phyloP scores from a whole-genome alignment of 2,329 filamentous ascomycete species.

The Scedosporium boydii region DNA sequence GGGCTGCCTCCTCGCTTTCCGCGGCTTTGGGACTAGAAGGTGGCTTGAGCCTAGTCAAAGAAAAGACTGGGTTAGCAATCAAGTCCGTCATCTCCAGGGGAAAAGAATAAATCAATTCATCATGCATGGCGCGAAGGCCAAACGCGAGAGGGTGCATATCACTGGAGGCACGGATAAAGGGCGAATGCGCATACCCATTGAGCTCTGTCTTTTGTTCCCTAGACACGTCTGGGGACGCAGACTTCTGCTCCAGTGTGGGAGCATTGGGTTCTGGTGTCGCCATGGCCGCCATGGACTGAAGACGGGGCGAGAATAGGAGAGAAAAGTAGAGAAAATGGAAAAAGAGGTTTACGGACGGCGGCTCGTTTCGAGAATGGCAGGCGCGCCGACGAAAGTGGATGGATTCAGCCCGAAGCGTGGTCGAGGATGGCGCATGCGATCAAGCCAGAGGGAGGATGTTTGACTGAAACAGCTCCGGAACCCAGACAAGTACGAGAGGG shows the following conservation, averaged over 20 bases:
- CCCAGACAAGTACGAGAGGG: background rate
- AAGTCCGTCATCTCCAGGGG: background rate
- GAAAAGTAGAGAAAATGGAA: background rate
- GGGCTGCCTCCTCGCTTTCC: conserved; percentile 12
- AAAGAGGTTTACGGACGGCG: background rate
- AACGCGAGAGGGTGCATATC: conserved; percentile 11
- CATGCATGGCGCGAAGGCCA: conserved; percentile 13
- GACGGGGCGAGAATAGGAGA: background rate
- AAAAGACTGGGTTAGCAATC: conserved; percentile 10
- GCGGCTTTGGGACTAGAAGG: conserved; percentile 11
- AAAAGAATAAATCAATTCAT: background rate
- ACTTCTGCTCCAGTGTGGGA: conserved; percentile 37
- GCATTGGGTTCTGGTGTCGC: conserved; percentile 36
- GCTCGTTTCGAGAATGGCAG: background rate
- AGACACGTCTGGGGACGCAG: conserved; percentile 19
- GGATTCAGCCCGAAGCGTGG: background rate
- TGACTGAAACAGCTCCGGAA: background rate
- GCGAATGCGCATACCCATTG: conserved; percentile 25
- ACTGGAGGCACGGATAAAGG: conserved; percentile 12
- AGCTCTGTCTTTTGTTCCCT: conserved; percentile 22
- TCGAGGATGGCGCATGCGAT: background rate
- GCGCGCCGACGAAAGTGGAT: background rate
- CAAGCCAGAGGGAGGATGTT: background rate
- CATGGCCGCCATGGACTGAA: conserved; percentile 35
- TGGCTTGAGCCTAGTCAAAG: conserved; percentile 12